These are phyloP conservation scores for sorghum (Sorghum bicolor) DNA, from an alignment of 176 grass and related monocot genomes.

Conservation along the genomic window Sorghum_bicolor_NCBIv3 NC_012875.2:57948001-57948500, in stretches of 20 bases:
- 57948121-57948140: slow-evolving; percentile 82
- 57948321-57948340: slow-evolving; percentile 68
- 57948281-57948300: no score
- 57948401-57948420: slow-evolving; percentile 54
- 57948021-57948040: slow-evolving; percentile 70
- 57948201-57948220: background rate
- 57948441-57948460: background rate
- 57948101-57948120: slow-evolving; percentile 63
- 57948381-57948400: slow-evolving; percentile 67
- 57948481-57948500: background rate
- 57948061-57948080: slow-evolving; percentile 80
- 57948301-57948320: background rate
- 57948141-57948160: slow-evolving; percentile 1
- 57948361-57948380: slow-evolving; percentile 71
- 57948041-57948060: slow-evolving; percentile 68
- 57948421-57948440: background rate
- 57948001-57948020: slow-evolving; percentile 79
- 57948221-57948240: background rate
- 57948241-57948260: background rate
- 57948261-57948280: background rate
- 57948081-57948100: slow-evolving; percentile 72
- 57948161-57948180: background rate
- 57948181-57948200: background rate
- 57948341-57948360: slow-evolving; percentile 73
- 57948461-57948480: background rate